Evolutionary conservation across 2,329 filamentous ascomycete genomes (phyloP).

Genomic region (Pochonia chlamydosporia): DNA sequence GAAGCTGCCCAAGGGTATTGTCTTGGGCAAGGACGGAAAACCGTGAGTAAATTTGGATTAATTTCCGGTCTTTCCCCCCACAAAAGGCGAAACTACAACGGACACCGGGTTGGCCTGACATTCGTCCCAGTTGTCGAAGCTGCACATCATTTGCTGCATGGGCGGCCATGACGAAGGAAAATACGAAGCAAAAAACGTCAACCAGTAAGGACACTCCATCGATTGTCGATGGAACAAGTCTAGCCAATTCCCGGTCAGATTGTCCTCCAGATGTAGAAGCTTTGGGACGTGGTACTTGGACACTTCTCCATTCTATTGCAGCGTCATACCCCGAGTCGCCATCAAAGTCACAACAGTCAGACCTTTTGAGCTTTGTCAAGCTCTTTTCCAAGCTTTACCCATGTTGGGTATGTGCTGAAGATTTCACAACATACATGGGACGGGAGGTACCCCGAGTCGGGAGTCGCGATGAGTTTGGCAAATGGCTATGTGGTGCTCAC

Average conservation of each 20-base stretch:
- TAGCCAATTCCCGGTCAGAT: conserved; percentile 46
- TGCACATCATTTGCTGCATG: conserved; percentile 26
- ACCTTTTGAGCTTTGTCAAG: conserved; percentile 71
- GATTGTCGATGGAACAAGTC: conserved; percentile 23
- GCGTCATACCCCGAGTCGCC: conserved; percentile 76
- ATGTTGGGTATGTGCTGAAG: conserved; percentile 91
- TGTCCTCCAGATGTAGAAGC: conserved; percentile 88
- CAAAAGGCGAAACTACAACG: too few species aligned
- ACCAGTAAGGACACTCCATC: conserved; percentile 12
- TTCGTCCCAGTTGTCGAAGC: conserved; percentile 23
- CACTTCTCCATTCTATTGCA: conserved; percentile 84
- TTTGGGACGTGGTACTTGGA: conserved; percentile 87
- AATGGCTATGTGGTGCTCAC: conserved; percentile 80
- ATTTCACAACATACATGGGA: conserved; percentile 78
- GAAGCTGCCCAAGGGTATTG: conserved; percentile 63
- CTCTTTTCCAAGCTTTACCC: conserved; percentile 86
- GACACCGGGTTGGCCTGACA: neutral
- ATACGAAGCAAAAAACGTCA: conserved; percentile 11
- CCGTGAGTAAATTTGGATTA: conserved; percentile 52
- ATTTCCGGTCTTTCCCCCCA: neutral
- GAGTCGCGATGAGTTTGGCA: conserved; percentile 65
- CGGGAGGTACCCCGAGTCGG: conserved; percentile 58
- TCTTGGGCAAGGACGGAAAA: conserved; percentile 76
- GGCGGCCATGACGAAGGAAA: conserved; percentile 22
- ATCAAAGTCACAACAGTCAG: conserved; percentile 61